Conservation (phyloP, 768 basidiomycete genomes). For the Lactifluus piperatus region DNA sequence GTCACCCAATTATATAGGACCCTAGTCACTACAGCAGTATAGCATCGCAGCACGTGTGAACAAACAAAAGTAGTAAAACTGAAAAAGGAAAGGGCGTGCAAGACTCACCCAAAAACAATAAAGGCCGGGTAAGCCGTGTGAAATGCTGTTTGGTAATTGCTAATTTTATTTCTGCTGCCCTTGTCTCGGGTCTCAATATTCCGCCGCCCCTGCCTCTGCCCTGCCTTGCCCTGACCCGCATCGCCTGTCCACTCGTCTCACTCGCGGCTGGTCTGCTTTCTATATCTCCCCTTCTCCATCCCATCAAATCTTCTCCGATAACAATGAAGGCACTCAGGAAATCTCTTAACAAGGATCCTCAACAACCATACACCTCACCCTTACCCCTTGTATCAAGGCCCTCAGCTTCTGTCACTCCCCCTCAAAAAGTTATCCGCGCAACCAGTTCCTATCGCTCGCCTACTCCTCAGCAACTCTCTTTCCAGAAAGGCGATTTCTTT, state of each 20-base stretch:
- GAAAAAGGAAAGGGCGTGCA: no score
- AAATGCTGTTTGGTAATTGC: no score
- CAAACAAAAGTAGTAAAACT: no score
- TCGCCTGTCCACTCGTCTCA: no score
- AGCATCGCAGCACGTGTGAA: no score
- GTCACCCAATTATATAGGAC: background rate
- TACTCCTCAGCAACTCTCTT: constrained; percentile 80
- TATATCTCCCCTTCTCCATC: constrained; percentile 21
- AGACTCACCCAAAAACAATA: no score
- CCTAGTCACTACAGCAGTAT: no score
- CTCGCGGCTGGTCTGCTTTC: constrained; percentile 22
- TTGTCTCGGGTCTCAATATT: no score
- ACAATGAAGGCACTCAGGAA: constrained; percentile 80
- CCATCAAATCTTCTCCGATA: constrained; percentile 16
- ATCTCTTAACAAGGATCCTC: constrained; percentile 61
- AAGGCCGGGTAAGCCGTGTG: no score
- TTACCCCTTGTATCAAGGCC: constrained; percentile 65
- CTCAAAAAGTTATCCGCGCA: constrained; percentile 94
- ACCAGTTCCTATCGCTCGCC: constrained; percentile 53
- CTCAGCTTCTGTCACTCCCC: constrained; percentile 62
- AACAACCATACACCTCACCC: constrained; percentile 62
- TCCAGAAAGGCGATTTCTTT: constrained; percentile 95
- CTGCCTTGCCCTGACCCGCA: background rate
- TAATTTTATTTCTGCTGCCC: no score
- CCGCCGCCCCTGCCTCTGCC: background rate